phyloP scores from a whole-genome alignment of 1,284 basidiomycete species.

The Agaricales sp. region DNA sequence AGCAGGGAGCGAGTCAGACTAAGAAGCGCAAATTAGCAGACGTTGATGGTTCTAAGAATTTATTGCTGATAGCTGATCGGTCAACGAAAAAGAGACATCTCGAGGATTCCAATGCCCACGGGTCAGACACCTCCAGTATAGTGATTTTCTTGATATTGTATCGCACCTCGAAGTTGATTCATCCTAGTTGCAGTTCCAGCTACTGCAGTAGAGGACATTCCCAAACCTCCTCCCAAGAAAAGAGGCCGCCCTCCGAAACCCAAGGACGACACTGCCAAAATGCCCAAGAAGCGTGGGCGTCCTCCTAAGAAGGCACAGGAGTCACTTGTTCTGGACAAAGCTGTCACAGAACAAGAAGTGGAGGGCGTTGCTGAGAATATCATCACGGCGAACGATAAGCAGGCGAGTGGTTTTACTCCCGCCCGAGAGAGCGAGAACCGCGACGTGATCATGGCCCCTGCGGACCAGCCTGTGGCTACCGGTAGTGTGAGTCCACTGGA shows the following conservation, averaged over 20 bases:
- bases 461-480: too few relatives aligned
- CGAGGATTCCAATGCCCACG: too few relatives aligned
- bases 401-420: too few relatives aligned
- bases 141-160: too few relatives aligned
- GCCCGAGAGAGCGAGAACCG: too few relatives aligned
- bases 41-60: slow-evolving; percentile 4
- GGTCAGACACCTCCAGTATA: too few relatives aligned
- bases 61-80: not conserved
- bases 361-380: not conserved
- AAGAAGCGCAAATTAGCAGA: slow-evolving; percentile 8
- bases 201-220: not conserved
- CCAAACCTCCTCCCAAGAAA: slow-evolving; percentile 13
- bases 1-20: not conserved
- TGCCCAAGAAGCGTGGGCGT: slow-evolving; percentile 26
- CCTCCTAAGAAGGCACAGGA: slow-evolving; percentile 20
- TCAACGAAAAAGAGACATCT: not conserved
- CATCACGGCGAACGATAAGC: not conserved
- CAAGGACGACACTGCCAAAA: slow-evolving; percentile 7
- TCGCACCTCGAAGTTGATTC: too few relatives aligned
- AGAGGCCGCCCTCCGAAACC: slow-evolving; percentile 22
- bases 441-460: too few relatives aligned
- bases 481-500: too few relatives aligned
- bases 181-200: too few relatives aligned
- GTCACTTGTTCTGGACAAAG: slow-evolving; percentile 4
- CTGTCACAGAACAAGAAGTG: not conserved